Percentiles rank a stretch among this genome's conserved stretches.
Conservation (phyloP, 768 basidiomycete species). For the Suillus clintonianus region DNA sequence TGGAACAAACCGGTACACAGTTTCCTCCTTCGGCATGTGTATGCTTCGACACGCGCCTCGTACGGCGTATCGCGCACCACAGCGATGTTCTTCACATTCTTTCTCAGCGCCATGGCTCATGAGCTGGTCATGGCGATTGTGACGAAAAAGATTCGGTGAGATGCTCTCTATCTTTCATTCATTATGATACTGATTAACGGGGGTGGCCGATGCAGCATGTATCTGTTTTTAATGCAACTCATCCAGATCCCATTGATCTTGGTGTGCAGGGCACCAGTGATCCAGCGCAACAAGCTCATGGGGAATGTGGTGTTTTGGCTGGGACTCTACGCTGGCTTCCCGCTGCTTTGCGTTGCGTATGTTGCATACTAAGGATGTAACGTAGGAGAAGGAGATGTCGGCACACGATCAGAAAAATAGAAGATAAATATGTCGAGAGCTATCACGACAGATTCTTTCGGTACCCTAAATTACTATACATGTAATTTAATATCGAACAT, state of each 20-base stretch:
- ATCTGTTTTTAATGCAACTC: slow-evolving; percentile 83
- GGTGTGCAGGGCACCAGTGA: slow-evolving; percentile 69
- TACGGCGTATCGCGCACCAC: slow-evolving; percentile 72
- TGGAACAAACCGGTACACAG: slow-evolving; percentile 98
- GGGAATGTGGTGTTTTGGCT: slow-evolving; percentile 93
- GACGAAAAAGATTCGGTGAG: slow-evolving; percentile 85
- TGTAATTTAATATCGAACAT: not conserved
- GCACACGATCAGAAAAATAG: not conserved
- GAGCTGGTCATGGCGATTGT: slow-evolving; percentile 97
- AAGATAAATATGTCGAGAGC: not conserved
- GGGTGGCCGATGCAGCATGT: slow-evolving; percentile 53
- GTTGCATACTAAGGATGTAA: slow-evolving; percentile 47
- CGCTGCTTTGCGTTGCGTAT: slow-evolving; percentile 83
- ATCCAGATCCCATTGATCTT: slow-evolving; percentile 91
- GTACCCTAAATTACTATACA: not conserved
- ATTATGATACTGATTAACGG: not conserved
- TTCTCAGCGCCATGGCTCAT: slow-evolving; percentile 86
- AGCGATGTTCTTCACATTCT: slow-evolving; percentile 94
- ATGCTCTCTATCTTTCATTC: not conserved
- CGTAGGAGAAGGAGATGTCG: not conserved
- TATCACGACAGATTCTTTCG: not conserved
- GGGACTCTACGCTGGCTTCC: slow-evolving; percentile 90
- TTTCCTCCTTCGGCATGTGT: slow-evolving; percentile 95
- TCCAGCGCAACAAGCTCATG: slow-evolving; percentile 80
- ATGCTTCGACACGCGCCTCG: slow-evolving; percentile 81